phyloP scores from a whole-genome alignment of 257 asterid species.

The Cruciata laevipes region DNA sequence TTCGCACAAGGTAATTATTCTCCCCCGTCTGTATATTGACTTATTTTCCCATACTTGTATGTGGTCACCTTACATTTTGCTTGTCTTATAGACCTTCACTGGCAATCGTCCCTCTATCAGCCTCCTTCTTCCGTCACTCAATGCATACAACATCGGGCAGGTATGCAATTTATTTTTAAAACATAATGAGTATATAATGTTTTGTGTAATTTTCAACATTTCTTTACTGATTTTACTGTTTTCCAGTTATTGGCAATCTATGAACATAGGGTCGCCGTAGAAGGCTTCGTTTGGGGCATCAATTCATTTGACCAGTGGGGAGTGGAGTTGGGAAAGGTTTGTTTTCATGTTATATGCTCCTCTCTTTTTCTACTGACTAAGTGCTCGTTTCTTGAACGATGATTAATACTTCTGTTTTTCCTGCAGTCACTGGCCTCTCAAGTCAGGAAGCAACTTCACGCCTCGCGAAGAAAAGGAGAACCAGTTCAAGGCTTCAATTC shows the following conservation, averaged over 20 bases:
- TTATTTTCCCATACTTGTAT: slow-evolving; percentile 15
- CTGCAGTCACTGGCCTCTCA: slow-evolving; percentile 85
- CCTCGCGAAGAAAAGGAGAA: slow-evolving; percentile 80
- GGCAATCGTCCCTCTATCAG: slow-evolving; percentile 98
- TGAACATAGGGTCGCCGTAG: slow-evolving; percentile 91
- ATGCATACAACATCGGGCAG: slow-evolving; percentile 95
- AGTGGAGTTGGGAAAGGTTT: slow-evolving; percentile 95
- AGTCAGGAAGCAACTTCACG: slow-evolving; percentile 96
- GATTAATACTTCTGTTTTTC: not conserved
- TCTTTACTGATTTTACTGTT: slow-evolving; percentile 13
- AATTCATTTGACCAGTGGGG: slow-evolving; percentile 99
- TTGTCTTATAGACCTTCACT: slow-evolving; percentile 59
- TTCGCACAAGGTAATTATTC: slow-evolving; percentile 72
- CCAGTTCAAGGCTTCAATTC: slow-evolving; percentile 75
- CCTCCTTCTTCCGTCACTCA: slow-evolving; percentile 80
- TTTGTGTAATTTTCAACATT: not conserved
- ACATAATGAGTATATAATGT: not conserved
- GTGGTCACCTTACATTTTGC: slow-evolving; percentile 17
- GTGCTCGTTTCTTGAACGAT: not conserved
- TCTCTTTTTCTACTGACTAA: not conserved
- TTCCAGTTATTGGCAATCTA: slow-evolving; percentile 89
- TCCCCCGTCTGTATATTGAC: slow-evolving; percentile 7
- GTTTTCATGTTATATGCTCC: not conserved
- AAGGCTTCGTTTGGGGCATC: slow-evolving; percentile 96
- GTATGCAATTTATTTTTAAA: slow-evolving; percentile 28